Evolutionary conservation across 75 land plant species (phyloP).

Genomic region (Isoetes taiwanensis): DNA sequence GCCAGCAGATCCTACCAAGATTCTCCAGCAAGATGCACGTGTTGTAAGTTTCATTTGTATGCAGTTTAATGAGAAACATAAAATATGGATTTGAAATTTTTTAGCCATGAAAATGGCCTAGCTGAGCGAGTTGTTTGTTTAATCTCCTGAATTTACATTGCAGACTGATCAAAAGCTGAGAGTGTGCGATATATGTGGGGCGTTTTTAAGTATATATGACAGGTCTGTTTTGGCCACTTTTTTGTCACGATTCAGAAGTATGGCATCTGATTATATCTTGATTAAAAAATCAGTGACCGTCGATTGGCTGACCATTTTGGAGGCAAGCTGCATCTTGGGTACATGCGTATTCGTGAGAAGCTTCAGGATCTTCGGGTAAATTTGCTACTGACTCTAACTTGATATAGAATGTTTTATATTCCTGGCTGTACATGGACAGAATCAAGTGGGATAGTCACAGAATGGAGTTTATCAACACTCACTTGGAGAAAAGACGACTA

Average conservation of each 20-base stretch:
- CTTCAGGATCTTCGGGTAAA: slow-evolving; percentile 79
- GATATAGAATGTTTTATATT: neutral
- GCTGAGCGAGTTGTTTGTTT: too few species aligned
- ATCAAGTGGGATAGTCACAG: neutral
- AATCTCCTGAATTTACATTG: too few species aligned
- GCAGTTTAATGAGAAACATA: neutral
- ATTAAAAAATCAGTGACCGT: slow-evolving; percentile 56
- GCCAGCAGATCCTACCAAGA: slow-evolving; percentile 47
- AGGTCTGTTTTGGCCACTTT: slow-evolving; percentile 34
- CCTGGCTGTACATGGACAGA: neutral
- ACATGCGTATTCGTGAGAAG: slow-evolving; percentile 97
- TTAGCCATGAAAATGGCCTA: neutral
- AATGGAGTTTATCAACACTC: neutral
- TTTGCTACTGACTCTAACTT: neutral
- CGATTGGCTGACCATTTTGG: slow-evolving; percentile 98
- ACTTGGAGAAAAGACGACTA: neutral
- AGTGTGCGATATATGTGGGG: slow-evolving; percentile 99
- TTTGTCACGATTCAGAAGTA: slow-evolving; percentile 15
- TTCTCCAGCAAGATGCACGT: slow-evolving; percentile 82
- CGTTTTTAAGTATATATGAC: slow-evolving; percentile 97
- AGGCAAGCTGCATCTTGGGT: slow-evolving; percentile 94
- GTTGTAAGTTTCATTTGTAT: slow-evolving; percentile 45
- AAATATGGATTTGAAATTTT: neutral
- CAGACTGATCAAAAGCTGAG: slow-evolving; percentile 99
- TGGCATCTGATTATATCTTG: slow-evolving; percentile 14